These are phyloP conservation scores for Pyricularia pennisetigena DNA, from an alignment of 2,329 filamentous ascomycete genomes.

Conservation along the genomic window DNA sequence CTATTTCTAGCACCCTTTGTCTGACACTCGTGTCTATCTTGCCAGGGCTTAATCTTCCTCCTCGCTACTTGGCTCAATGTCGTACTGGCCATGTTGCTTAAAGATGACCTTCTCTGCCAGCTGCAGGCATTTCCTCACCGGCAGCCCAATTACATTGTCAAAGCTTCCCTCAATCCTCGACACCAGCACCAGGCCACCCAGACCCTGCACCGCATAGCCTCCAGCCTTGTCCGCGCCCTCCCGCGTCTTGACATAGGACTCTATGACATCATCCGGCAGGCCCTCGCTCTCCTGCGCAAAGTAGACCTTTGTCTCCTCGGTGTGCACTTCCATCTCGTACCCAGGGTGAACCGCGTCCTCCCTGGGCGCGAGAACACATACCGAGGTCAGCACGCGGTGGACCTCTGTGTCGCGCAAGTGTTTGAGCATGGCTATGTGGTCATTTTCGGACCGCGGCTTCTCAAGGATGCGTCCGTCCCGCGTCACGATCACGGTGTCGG, in stretches of 20 bases:
- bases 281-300: slow-evolving; percentile 59
- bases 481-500: slow-evolving; percentile 83
- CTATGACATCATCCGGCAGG: slow-evolving; percentile 68
- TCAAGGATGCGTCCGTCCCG: slow-evolving; percentile 71
- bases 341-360: slow-evolving; percentile 75
- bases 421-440: slow-evolving; percentile 79
- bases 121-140: slow-evolving; percentile 65
- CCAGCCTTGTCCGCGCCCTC: slow-evolving; percentile 96
- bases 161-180: slow-evolving; percentile 82
- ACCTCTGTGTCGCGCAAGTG: slow-evolving; percentile 64
- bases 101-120: slow-evolving; percentile 84
- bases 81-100: slow-evolving; percentile 57
- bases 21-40: neutral
- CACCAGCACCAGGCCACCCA: slow-evolving; percentile 76
- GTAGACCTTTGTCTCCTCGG: slow-evolving; percentile 85
- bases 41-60: slow-evolving; percentile 13
- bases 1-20: slow-evolving; percentile 2
- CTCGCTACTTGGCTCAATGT: slow-evolving; percentile 35
- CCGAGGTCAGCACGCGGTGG: slow-evolving; percentile 80
- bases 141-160: slow-evolving; percentile 91
- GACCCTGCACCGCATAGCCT: slow-evolving; percentile 87
- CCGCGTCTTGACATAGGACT: slow-evolving; percentile 68
- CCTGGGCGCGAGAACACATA: slow-evolving; percentile 74
- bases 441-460: slow-evolving; percentile 73
- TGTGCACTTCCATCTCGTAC: slow-evolving; percentile 69